Evolutionary conservation across 1,139 yeast genomes (phyloP).

Genomic region (Suhomyces maxii): DNA sequence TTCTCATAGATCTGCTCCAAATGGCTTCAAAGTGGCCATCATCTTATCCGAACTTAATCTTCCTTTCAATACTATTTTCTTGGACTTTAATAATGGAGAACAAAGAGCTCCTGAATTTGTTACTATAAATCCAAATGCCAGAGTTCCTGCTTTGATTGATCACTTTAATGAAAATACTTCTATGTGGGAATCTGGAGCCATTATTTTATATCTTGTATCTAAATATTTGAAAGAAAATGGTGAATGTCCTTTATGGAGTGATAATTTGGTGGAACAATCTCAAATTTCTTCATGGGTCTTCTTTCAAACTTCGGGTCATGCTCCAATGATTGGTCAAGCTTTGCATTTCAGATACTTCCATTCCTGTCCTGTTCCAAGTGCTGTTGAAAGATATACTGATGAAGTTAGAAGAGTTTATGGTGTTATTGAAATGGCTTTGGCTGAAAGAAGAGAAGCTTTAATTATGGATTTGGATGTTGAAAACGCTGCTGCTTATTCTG

Average conservation of each 20-base stretch:
- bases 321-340: slow-evolving; percentile 98
- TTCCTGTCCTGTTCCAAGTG: slow-evolving; percentile 81
- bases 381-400: slow-evolving; percentile 87
- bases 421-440: slow-evolving; percentile 91
- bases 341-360: slow-evolving; percentile 91
- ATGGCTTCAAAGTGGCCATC: slow-evolving; percentile 94
- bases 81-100: slow-evolving; percentile 87
- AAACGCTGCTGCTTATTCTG: slow-evolving; percentile 83
- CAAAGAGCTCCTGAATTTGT: slow-evolving; percentile 93
- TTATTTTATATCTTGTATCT: slow-evolving; percentile 72
- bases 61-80: slow-evolving; percentile 76
- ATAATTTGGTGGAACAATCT: slow-evolving; percentile 77
- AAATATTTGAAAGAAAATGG: slow-evolving; percentile 70
- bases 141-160: slow-evolving; percentile 93
- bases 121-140: slow-evolving; percentile 87
- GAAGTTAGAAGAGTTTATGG: slow-evolving; percentile 94
- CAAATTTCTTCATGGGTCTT: slow-evolving; percentile 88
- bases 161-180: slow-evolving; percentile 77
- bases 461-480: slow-evolving; percentile 90
- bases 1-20: slow-evolving; percentile 92
- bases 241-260: slow-evolving; percentile 78
- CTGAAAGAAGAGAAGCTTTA: slow-evolving; percentile 87
- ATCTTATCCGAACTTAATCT: slow-evolving; percentile 81
- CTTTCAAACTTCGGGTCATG: slow-evolving; percentile 94
- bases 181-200: slow-evolving; percentile 95